Base-by-base conservation (phyloP, 2,329 filamentous ascomycete genomes). In the Ophiostoma angusticollis region DNA sequence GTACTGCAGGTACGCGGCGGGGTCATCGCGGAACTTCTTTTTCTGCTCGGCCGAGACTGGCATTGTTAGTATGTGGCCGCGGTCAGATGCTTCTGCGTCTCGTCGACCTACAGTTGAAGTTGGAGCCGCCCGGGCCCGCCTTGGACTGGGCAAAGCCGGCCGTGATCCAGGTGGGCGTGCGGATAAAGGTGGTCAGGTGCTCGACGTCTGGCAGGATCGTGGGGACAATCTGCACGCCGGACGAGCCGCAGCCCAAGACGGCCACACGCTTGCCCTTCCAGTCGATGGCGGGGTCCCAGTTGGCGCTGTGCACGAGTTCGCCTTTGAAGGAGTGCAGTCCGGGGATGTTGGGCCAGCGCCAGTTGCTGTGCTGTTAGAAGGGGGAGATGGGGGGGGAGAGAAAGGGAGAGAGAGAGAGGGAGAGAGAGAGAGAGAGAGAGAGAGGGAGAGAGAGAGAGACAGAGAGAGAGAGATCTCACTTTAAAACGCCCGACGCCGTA, bases 1-100 rank as follows among this genome's bases (percentile, higher is more conserved):
- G 27, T 43, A 43, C 30, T 31, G 34, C 33, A 40, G 33, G 35
- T 43, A 40, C 6, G 16, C n/a, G 5, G 14, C 19, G 4, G 37
- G 34, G 45, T 84, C 59, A 37, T 76, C 49, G 33, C 70, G 61
- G 53, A 80, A 81, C 0, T 64, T 63, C 19, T 73, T 61, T 5
- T 64, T 61, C 39, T 75, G 65, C 18, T 78, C 70, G 3, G 67
- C 49, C 0, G 63, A 56, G 48, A 71, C 74, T 1, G 63, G 2
- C 16, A 16, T 12, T 3, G 36, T 38, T 12, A 38, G 36, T 13
- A n/a, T 13, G 6, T 16, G 16, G 14, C n/a, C n/a, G n/a, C n/a
- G n/a, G n/a, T n/a, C n/a, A n/a, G n/a, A n/a, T n/a, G n/a, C n/a
- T n/a, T 61, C 29, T 77, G 74, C 0, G 75, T 65, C 29, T 69